Conservation (phyloP, 1,139 yeast genomes). For the Yamadazyma triangularis region DNA sequence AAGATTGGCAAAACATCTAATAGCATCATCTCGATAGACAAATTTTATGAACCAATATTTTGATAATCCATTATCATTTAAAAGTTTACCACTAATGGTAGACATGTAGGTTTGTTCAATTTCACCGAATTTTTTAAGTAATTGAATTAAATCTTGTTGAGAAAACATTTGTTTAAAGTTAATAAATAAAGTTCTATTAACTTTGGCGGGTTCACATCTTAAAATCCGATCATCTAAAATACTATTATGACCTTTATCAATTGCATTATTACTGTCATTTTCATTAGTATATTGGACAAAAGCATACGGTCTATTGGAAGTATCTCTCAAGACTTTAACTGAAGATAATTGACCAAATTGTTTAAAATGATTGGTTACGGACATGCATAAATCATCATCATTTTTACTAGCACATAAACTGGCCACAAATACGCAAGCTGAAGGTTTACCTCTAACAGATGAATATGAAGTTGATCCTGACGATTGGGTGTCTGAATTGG, state of each 20-base stretch:
- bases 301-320: constrained; percentile 83
- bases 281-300: constrained; percentile 83
- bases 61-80: constrained; percentile 8
- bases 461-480: no score
- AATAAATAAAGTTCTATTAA: constrained; percentile 75
- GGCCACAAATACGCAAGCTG: constrained; percentile 88
- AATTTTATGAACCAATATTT: constrained; percentile 76
- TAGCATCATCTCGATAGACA: constrained; percentile 87
- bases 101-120: constrained; percentile 63
- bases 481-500: no score
- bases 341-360: constrained; percentile 67
- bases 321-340: constrained; percentile 85
- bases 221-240: constrained; percentile 68
- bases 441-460: constrained; percentile 45
- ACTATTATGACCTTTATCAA: constrained; percentile 65
- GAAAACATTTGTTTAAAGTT: constrained; percentile 23
- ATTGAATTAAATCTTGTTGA: constrained; percentile 29
- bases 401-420: constrained; percentile 58
- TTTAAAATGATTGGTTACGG: constrained; percentile 61
- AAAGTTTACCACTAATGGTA: constrained; percentile 31
- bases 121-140: constrained; percentile 60
- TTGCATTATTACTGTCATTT: constrained; percentile 65
- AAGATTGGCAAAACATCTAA: constrained; percentile 73
- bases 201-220: constrained; percentile 88
- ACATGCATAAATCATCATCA: constrained; percentile 66